phyloP scores from a whole-genome alignment of 2,329 filamentous ascomycete species.

The Paraphaeosphaeria minitans region DNA sequence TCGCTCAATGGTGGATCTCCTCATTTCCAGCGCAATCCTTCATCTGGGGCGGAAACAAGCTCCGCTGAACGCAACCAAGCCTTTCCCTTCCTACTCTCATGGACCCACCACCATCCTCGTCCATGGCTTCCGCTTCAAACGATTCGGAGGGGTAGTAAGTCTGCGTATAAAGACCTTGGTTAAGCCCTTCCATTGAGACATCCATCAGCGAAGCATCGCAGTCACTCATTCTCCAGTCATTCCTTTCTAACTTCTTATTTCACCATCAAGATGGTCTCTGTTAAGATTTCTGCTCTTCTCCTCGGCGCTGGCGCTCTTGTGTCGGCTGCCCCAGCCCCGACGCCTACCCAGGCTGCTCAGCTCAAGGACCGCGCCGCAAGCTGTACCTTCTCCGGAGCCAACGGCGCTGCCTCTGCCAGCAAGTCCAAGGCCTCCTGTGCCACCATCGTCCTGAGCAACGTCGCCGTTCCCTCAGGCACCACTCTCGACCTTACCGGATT shows the following conservation, averaged over 20 bases:
- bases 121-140: conserved; percentile 1
- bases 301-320: conserved; percentile 37
- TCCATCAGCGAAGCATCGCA: conserved; percentile 8
- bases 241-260: conserved; percentile 23
- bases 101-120: background rate
- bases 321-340: conserved; percentile 28
- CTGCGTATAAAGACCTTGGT: conserved; percentile 5
- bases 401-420: conserved; percentile 54
- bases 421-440: conserved; percentile 59
- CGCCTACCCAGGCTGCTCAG: conserved; percentile 22
- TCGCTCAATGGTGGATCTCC: conserved; percentile 14
- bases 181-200: background rate
- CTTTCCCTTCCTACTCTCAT: conserved; percentile 17
- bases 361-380: conserved; percentile 37
- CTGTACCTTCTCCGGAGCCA: conserved; percentile 58
- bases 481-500: conserved; percentile 65
- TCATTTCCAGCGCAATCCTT: conserved; percentile 27
- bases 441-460: conserved; percentile 58
- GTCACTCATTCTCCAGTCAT: conserved; percentile 17
- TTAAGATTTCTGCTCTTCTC: conserved; percentile 13
- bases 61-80: conserved; percentile 35
- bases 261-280: conserved; percentile 18
- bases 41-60: conserved; percentile 31
- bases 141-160: background rate
- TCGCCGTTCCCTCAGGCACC: conserved; percentile 62